Evolutionary conservation across 148 eudicot genomes (phyloP).

Genomic region (Vaccinium vitisidaea): DNA sequence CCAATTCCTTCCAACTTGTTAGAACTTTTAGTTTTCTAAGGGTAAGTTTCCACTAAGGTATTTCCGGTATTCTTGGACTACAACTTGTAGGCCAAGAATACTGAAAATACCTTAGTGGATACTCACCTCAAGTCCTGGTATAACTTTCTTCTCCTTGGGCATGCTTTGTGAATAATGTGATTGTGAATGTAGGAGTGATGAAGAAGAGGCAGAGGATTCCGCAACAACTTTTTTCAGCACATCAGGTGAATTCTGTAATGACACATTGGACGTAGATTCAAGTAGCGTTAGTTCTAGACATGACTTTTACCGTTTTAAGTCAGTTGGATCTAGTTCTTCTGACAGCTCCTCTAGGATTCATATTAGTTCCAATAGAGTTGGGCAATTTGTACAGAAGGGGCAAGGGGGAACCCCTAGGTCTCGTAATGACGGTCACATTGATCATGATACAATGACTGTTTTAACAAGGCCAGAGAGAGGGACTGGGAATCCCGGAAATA

Average conservation of each 20-base stretch:
- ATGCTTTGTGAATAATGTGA: neutral
- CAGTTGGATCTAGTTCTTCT: slow-evolving; percentile 75
- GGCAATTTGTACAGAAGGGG: slow-evolving; percentile 59
- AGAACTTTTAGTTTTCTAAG: neutral
- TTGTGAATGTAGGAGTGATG: slow-evolving; percentile 68
- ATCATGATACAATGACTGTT: slow-evolving; percentile 45
- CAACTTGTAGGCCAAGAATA: no score
- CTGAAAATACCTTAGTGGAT: no score
- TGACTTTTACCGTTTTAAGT: slow-evolving; percentile 56
- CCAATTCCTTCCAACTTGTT: slow-evolving; percentile 1
- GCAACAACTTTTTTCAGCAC: slow-evolving; percentile 54
- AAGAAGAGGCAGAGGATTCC: slow-evolving; percentile 66
- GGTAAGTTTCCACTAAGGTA: no score
- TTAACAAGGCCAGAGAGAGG: slow-evolving; percentile 45
- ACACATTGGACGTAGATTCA: slow-evolving; percentile 68
- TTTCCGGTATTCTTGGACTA: no score
- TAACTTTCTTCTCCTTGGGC: neutral
- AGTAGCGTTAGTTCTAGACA: slow-evolving; percentile 74
- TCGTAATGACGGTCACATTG: slow-evolving; percentile 35
- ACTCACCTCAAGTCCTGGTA: neutral
- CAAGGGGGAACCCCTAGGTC: slow-evolving; percentile 46
- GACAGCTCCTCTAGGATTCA: slow-evolving; percentile 91
- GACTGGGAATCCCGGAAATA: slow-evolving; percentile 33
- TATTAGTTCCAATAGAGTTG: slow-evolving; percentile 60
- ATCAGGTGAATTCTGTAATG: slow-evolving; percentile 50